phyloP scores from a whole-genome alignment of 2,329 filamentous ascomycete species.

The Colletotrichum plurivorum region DNA sequence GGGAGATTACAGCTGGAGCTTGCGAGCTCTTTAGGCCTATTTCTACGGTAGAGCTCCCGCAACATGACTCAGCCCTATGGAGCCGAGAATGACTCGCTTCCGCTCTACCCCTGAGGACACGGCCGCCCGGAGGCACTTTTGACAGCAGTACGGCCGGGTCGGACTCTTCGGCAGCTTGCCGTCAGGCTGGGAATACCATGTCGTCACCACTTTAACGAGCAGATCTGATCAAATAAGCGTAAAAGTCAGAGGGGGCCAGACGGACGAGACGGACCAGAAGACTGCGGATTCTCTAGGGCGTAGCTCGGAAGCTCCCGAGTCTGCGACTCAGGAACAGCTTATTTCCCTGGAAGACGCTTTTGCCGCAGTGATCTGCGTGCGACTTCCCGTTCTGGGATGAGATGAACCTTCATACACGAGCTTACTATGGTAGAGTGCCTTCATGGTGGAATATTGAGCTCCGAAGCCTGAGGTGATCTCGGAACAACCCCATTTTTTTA shows the following conservation, averaged over 20 bases:
- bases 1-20: neutral
- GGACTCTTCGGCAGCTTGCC: conserved; percentile 1
- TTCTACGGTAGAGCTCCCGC: neutral
- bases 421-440: too few relatives aligned
- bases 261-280: neutral
- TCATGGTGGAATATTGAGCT: too few relatives aligned
- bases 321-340: neutral
- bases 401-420: too few relatives aligned
- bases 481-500: too few relatives aligned
- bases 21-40: neutral
- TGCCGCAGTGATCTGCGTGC: neutral
- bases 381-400: too few relatives aligned
- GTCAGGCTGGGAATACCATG: neutral
- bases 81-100: conserved; percentile 28
- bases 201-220: neutral
- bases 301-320: conserved; percentile 13
- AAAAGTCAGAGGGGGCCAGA: neutral
- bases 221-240: conserved; percentile 8
- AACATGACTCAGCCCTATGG: conserved; percentile 32
- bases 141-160: neutral
- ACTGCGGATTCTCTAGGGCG: neutral
- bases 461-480: too few relatives aligned
- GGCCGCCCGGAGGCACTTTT: conserved; percentile 1
- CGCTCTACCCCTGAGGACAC: conserved; percentile 11
- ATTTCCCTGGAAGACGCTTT: neutral